Percentiles rank a stretch among this genome's conserved stretches.
These are phyloP conservation scores for Lichina pygmaea DNA, from an alignment of 495 filamentous ascomycete genomes.

Conservation along the genomic window DNA sequence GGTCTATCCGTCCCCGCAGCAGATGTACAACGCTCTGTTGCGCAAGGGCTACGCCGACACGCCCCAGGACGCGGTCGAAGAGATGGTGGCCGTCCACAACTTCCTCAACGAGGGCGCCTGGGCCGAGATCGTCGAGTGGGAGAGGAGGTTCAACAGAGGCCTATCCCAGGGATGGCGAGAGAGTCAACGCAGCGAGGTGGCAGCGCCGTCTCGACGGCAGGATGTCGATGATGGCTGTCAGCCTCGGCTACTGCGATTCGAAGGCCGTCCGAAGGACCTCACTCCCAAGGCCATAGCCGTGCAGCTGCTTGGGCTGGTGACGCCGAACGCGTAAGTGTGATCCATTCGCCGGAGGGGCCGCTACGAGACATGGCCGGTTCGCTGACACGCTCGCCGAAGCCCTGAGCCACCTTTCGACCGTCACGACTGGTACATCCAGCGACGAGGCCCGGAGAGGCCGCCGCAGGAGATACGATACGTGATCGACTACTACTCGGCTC, in stretches of 20 bases:
- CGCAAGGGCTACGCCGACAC: slow-evolving; percentile 91
- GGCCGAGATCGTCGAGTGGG: slow-evolving; percentile 81
- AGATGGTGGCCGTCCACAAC: slow-evolving; percentile 94
- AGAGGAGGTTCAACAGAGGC: slow-evolving; percentile 53
- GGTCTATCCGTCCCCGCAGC: slow-evolving; percentile 95
- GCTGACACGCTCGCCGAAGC: slow-evolving; percentile 13
- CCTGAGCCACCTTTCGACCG: slow-evolving; percentile 82
- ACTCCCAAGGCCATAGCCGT: slow-evolving; percentile 73
- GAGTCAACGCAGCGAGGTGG: slow-evolving; percentile 47
- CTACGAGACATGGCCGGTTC: neutral
- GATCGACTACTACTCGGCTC: slow-evolving; percentile 89
- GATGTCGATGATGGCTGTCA: slow-evolving; percentile 16
- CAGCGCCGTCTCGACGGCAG: slow-evolving; percentile 17
- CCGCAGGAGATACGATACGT: slow-evolving; percentile 69
- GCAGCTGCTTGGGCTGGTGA: slow-evolving; percentile 47
- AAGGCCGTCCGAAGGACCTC: slow-evolving; percentile 64
- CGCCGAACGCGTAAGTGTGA: slow-evolving; percentile 53
- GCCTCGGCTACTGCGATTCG: slow-evolving; percentile 60
- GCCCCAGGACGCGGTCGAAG: slow-evolving; percentile 74
- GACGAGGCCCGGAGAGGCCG: slow-evolving; percentile 28
- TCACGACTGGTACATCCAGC: slow-evolving; percentile 84
- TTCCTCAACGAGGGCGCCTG: slow-evolving; percentile 95
- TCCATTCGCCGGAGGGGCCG: slow-evolving; percentile 6
- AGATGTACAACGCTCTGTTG: slow-evolving; percentile 96
- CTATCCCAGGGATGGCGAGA: slow-evolving; percentile 42